phyloP scores from a whole-genome alignment of 352 stramenopile species.

The Globisporangium okanoganense region DNA sequence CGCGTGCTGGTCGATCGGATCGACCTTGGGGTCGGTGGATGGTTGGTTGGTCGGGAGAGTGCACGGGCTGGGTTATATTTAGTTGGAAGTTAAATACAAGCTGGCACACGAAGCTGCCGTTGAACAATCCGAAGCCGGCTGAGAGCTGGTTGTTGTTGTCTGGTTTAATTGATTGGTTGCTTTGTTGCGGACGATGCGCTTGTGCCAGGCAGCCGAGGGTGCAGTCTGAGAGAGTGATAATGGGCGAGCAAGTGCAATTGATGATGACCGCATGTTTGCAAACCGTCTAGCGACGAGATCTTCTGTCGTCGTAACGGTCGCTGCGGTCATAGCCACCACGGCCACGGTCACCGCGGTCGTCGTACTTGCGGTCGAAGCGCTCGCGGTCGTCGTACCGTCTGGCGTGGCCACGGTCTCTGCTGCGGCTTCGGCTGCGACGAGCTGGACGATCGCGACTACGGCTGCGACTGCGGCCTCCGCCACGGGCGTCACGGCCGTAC shows the following conservation, averaged over 20 bases:
- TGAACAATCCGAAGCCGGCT: constrained; percentile 1
- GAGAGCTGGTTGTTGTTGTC: constrained; percentile 1
- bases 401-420: constrained; percentile 35
- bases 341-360: constrained; percentile 46
- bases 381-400: constrained; percentile 46
- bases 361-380: constrained; percentile 30
- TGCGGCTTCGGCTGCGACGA: constrained; percentile 34
- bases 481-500: constrained; percentile 39
- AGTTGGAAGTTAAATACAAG: constrained; percentile 55
- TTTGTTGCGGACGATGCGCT: not conserved
- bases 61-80: constrained; percentile 62
- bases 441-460: constrained; percentile 37
- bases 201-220: not conserved
- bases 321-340: constrained; percentile 46
- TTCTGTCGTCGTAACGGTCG: constrained; percentile 44
- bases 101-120: constrained; percentile 25
- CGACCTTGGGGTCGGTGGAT: not conserved
- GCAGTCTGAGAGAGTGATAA: not conserved
- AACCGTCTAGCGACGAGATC: constrained; percentile 28
- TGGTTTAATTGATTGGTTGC: not conserved
- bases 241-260: not conserved
- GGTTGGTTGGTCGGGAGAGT: constrained; percentile 9
- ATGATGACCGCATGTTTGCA: not conserved
- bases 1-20: not conserved
- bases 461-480: constrained; percentile 22